phyloP scores from a whole-genome alignment of 1,139 yeast species.

The Suhomyces atakaporum region DNA sequence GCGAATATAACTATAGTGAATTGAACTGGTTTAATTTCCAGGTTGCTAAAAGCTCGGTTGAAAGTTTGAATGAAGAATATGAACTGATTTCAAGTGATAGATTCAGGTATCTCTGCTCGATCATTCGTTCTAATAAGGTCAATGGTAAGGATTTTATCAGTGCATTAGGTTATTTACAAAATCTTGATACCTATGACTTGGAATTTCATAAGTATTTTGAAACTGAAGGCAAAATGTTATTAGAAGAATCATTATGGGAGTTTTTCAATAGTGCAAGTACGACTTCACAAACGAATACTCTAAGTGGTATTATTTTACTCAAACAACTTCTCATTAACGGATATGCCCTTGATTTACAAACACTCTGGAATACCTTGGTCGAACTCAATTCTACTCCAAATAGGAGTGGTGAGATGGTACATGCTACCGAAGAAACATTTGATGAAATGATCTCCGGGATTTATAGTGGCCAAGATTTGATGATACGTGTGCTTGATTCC shows the following conservation, averaged over 20 bases:
- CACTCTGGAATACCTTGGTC: conserved; percentile 28
- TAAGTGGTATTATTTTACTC: conserved; percentile 35
- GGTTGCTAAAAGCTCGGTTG: conserved; percentile 28
- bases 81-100: conserved; percentile 20
- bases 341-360: conserved; percentile 20
- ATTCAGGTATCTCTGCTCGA: conserved; percentile 23
- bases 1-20: conserved; percentile 35
- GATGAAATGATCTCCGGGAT: conserved; percentile 35
- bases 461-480: conserved; percentile 25
- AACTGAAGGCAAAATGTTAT: conserved; percentile 24
- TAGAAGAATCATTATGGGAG: conserved; percentile 33
- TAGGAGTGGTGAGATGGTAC: conserved; percentile 15
- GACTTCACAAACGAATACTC: conserved; percentile 15
- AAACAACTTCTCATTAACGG: conserved; percentile 39
- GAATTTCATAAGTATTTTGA: conserved; percentile 29
- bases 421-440: conserved; percentile 28
- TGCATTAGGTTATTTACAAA: conserved; percentile 29
- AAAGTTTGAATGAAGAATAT: conserved; percentile 12
- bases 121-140: conserved; percentile 14
- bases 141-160: conserved; percentile 21
- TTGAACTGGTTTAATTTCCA: conserved; percentile 46
- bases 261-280: conserved; percentile 20
- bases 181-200: conserved; percentile 20
- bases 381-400: conserved; percentile 18
- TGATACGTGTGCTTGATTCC: conserved; percentile 17